phyloP scores from a whole-genome alignment of 352 stramenopile genomes.

The Pythium folliculosum region DNA sequence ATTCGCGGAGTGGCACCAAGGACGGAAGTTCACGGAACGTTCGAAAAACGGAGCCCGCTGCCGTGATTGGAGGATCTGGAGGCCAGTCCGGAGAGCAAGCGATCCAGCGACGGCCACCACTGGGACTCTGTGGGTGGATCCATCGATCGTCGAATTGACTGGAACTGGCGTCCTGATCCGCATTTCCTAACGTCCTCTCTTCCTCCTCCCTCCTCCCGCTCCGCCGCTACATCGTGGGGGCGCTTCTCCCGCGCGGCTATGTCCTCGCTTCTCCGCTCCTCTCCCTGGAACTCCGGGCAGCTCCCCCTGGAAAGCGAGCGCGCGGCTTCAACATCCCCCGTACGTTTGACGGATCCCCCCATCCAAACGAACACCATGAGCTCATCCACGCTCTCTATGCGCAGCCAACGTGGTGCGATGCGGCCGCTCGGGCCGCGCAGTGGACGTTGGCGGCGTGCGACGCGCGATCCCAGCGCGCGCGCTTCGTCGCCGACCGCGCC shows the following conservation, averaged over 20 bases:
- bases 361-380: neutral
- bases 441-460: constrained; percentile 21
- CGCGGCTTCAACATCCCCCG: constrained; percentile 16
- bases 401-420: constrained; percentile 5
- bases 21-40: neutral
- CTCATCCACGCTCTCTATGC: neutral
- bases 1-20: neutral
- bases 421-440: neutral
- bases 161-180: constrained; percentile 5
- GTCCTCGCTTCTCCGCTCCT: constrained; percentile 17
- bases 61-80: constrained; percentile 15
- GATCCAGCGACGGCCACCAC: neutral
- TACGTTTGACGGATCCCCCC: neutral
- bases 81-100: constrained; percentile 15
- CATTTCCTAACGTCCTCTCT: constrained; percentile 6
- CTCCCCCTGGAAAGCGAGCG: neutral
- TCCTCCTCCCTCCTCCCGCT: neutral
- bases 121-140: neutral
- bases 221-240: neutral
- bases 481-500: neutral
- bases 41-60: neutral
- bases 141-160: constrained; percentile 12
- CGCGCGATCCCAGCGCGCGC: neutral
- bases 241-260: constrained; percentile 8
- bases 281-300: constrained; percentile 6